Percentiles rank a stretch among this genome's conserved stretches.
These are phyloP conservation scores for Globisporangium polare DNA, from an alignment of 352 stramenopile genomes.

Conservation along the genomic window DNA sequence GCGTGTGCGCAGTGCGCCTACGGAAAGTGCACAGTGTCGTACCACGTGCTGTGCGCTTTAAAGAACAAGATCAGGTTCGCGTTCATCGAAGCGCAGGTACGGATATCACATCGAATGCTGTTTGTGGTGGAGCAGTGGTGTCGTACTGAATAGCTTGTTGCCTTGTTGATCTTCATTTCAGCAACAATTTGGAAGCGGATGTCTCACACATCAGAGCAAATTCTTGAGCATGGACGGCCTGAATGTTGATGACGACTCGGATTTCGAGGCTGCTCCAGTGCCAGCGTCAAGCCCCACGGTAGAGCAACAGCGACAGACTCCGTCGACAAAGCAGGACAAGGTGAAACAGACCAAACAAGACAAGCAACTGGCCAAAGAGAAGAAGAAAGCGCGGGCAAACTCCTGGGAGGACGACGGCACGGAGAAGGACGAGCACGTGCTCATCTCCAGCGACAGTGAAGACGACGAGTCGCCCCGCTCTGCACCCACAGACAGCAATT, in stretches of 20 bases:
- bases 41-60: slow-evolving; percentile 67
- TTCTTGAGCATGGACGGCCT: slow-evolving; percentile 39
- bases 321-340: slow-evolving; percentile 4
- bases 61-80: slow-evolving; percentile 55
- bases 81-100: slow-evolving; percentile 57
- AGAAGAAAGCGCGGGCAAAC: slow-evolving; percentile 20
- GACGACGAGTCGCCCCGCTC: slow-evolving; percentile 15
- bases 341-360: background rate
- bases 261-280: background rate
- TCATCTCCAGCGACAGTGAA: slow-evolving; percentile 31
- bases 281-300: background rate
- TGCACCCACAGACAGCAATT: background rate
- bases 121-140: background rate
- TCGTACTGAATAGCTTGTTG: slow-evolving; percentile 1
- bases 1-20: slow-evolving; percentile 68
- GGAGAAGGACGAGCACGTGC: slow-evolving; percentile 29
- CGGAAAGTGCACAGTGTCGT: slow-evolving; percentile 68
- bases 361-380: slow-evolving; percentile 11
- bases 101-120: background rate
- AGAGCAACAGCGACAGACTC: slow-evolving; percentile 1
- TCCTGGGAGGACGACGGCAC: slow-evolving; percentile 28
- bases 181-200: slow-evolving; percentile 62
- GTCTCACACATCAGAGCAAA: slow-evolving; percentile 49
- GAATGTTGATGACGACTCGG: slow-evolving; percentile 16
- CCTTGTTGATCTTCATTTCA: slow-evolving; percentile 20